These are phyloP conservation scores for Populus hybrid DNA, from an alignment of 441 rosid genomes.

Conservation along the genomic window DNA sequence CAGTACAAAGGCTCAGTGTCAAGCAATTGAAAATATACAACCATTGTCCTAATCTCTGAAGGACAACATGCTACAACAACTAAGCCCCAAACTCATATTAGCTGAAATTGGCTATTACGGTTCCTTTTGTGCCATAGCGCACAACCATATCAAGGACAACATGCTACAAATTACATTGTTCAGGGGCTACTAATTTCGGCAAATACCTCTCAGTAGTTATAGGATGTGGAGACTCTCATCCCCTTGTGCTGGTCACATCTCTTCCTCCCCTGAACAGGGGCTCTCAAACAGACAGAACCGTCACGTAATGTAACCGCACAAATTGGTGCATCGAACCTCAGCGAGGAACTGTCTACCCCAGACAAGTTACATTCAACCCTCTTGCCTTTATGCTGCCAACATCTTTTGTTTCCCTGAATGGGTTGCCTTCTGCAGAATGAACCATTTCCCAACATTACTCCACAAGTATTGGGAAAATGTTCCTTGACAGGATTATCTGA, in stretches of 20 bases:
- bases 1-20: background rate
- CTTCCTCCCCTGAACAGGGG: conserved; percentile 30
- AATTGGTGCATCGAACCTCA: background rate
- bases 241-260: conserved; percentile 35
- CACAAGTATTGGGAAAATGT: conserved; percentile 14
- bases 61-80: background rate
- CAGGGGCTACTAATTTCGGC: background rate
- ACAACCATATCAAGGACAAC: background rate
- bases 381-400: conserved; percentile 36
- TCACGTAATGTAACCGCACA: conserved; percentile 36
- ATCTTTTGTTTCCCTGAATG: conserved; percentile 21
- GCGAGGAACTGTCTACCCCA: background rate
- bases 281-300: conserved; percentile 30
- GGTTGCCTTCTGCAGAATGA: conserved; percentile 33
- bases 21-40: background rate
- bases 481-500: background rate
- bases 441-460: conserved; percentile 26
- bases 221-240: conserved; percentile 17
- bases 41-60: background rate
- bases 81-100: background rate
- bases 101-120: background rate
- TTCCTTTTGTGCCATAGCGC: background rate
- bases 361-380: conserved; percentile 1
- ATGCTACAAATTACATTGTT: background rate
- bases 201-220: background rate